Evolutionary conservation across 2,329 filamentous ascomycete species (phyloP), one percentile per base, ranked within the genome.

Genomic region (Claviceps sp.): DNA sequence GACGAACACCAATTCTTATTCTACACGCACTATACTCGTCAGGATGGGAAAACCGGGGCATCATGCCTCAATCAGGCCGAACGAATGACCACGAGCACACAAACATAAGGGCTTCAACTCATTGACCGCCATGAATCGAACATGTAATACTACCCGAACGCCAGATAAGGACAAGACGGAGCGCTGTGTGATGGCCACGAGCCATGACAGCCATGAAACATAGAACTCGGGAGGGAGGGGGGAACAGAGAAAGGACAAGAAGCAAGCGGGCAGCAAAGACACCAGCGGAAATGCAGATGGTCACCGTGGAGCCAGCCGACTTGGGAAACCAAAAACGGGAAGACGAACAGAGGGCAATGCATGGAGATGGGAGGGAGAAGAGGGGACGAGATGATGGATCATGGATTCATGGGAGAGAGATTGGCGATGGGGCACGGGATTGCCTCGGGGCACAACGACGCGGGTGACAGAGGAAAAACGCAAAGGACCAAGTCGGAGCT

Each of bases 41-140:
- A 54, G 50, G 47, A 53, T 43, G 45, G 49, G 54, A 57, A 57
- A 50, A 56, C 20, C 56, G 56, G 56, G 56, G 56, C 56, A 34
- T 49, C 43, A 50, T 45, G 53, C 55, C 44, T 53, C 34, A 52
- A 54, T 51, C 54, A 56, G 54, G 55, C 52, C 49, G 53, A 52
- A 50, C 47, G 37, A 46, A 50, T 51, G 52, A 22, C 48, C 45
- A 24, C 34, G 44, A 51, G 52, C 52, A 51, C 42, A 45, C 50
- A 30, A 44, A 37, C 49, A 46, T 45, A 34, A 38, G 50, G 43
- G 50, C 43, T 47, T 55, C 50, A 52, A 47, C 49, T 51, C 49
- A 48, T 47, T 47, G 47, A 42, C 52, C 50, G 40, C 47, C 50
- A 54, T 43, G 48, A 45, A 30, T 50, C 47, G 13, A 41, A 22